A percentile compares a stretch with the other conserved stretches of the same genome.
These are phyloP conservation scores for Cladosporium halotolerans DNA, from an alignment of 2,329 filamentous ascomycete genomes.

Conservation along the genomic window DNA sequence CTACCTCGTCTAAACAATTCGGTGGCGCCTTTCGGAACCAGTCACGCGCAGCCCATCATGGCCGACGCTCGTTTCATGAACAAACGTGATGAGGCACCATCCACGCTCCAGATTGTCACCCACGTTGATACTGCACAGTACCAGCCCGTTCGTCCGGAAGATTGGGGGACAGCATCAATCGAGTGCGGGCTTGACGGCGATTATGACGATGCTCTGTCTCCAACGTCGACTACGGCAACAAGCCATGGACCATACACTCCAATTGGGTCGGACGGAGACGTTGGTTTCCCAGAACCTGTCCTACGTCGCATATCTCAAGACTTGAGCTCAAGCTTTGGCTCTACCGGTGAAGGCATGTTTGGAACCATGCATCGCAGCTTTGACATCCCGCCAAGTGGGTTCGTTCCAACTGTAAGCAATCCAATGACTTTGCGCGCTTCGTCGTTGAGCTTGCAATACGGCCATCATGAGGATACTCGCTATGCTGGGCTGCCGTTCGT, in stretches of 20 bases:
- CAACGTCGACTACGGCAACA: neutral
- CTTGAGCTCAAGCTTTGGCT: constrained; percentile 1
- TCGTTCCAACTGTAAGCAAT: neutral
- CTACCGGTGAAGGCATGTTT: neutral
- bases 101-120: neutral
- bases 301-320: neutral
- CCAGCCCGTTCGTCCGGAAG: neutral
- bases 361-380: neutral
- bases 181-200: neutral
- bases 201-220: constrained; percentile 1
- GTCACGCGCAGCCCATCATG: neutral
- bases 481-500: neutral
- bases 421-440: neutral
- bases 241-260: constrained; percentile 8
- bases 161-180: constrained; percentile 2
- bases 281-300: neutral
- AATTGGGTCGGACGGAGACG: neutral
- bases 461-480: no score
- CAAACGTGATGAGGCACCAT: neutral
- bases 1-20: neutral
- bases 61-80: neutral
- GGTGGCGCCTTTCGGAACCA: neutral
- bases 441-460: neutral
- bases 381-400: neutral
- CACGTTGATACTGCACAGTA: constrained; percentile 5